Base-by-base conservation (phyloP, 495 filamentous ascomycete genomes). In the Stereocaulon alpinum region DNA sequence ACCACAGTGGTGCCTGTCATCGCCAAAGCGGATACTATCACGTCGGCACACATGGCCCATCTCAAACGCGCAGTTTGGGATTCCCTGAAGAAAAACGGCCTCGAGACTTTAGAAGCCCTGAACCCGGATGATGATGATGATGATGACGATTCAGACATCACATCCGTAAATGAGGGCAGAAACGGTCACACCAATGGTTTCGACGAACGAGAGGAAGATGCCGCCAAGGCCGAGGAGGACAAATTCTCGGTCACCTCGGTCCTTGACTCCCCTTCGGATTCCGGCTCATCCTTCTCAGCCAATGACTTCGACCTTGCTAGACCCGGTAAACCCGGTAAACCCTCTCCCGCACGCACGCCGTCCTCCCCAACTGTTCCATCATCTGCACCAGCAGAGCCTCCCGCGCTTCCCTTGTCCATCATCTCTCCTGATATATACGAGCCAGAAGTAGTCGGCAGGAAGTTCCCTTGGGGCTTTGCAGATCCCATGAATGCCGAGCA, bases 1-100 rank as follows among this genome's bases (percentile, higher is more conserved):
- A 96, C 94, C 0, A 95, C 89, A 0, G 89, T 97, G 54, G 88
- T 98, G 37, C 93, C 93, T 0, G 87, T 98, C 42, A 91, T 98
- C 71, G 88, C 90, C 67, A 98, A 98, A 74, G 94, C 93, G 40
- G 93, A 98, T 70, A 97, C 90, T 15, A 88, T 97, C 64, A 97
- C 93, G 45, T 82, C 85, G 3, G 83, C 87, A 29, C 93, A 98
- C 72, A 96, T 98, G 93, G 74, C 77, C n/a, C 82, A 87, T 68
- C 82, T 98, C 48, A 96, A 93, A 75, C 87, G 85, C 70, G 85
- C 88, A 1, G 93, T 98, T 17, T 94, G 87, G 82, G 82, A 85
- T 48, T 92, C 87, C 61, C 76, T 98, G 42, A 89, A 91, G 71
- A 80, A 83, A 63, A 85, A 90, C 24, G 89, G 88, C 54, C 81